Base-by-base conservation (phyloP, 257 asterid species). In the Knoxia roxburghii region DNA sequence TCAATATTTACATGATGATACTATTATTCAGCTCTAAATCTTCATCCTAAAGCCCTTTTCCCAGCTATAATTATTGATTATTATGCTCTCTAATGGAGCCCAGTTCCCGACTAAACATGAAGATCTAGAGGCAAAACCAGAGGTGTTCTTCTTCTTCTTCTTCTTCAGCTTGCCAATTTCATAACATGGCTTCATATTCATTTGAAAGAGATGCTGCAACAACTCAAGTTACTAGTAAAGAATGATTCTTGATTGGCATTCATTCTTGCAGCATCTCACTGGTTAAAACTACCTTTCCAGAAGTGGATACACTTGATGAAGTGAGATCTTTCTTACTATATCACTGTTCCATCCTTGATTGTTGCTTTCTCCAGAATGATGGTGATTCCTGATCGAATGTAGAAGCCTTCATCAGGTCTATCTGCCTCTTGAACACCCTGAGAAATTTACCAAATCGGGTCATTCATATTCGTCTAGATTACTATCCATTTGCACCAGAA, bases 371-470 rank as follows among this genome's bases (percentile, higher is more conserved):
- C 97, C 23, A 35, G 51, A 73, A 93, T 65, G 65, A 86, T 61
- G 23, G 87, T 82, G 66, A 93, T 81, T 70, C 98, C 98, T 9
- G 89, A 82, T 50, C 97, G 87, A 15, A 94, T 87, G 70, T 90
- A 87, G 80, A 88, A 90, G 6, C 99, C 99, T 65, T 87, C 86
- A 30, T 82, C 84, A 1, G 91, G 79, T 51, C 93, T 72, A 72
- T 87, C 90, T 21, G 95, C 96, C 81, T 90, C 99, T 78, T 78
- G 73, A 24, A 94, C 93, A 21, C 91, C 95, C 99, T 94, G 84
- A 46, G 13, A 13, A n/a, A 63, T 18, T 61, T 17, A 61, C 15
- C 30, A 3, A 60, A 56, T 46, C 3, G 29, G 20, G 40, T 33
- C 8, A 41, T 49, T 1, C 40, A 55, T 27, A 20, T n/a, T n/a